phyloP scores from a whole-genome alignment of 495 filamentous ascomycete species.

The Hypoxylon crocopeplum region DNA sequence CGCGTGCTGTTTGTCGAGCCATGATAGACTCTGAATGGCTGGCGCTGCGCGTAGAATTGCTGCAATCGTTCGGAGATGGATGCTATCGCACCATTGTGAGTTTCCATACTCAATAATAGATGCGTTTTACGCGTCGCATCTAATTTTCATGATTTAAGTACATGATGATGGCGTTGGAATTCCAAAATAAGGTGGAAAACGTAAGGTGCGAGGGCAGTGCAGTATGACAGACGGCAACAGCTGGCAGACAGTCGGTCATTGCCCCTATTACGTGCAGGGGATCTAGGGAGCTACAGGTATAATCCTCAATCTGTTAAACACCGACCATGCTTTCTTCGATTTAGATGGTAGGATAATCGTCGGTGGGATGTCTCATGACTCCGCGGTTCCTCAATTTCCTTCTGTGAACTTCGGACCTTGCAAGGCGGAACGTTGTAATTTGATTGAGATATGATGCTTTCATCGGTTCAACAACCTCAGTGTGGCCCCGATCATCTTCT shows the following conservation, averaged over 20 bases:
- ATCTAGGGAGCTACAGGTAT: too few species aligned
- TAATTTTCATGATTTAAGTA: not conserved
- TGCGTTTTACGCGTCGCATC: not conserved
- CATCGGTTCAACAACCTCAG: too few species aligned
- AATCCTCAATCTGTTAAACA: too few species aligned
- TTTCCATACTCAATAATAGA: conserved; percentile 41
- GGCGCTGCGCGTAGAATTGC: conserved; percentile 58
- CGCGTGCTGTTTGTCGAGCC: conserved; percentile 80
- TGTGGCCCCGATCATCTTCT: too few species aligned
- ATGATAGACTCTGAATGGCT: conserved; percentile 74
- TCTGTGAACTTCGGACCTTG: too few species aligned
- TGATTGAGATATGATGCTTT: too few species aligned
- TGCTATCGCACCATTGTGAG: conserved; percentile 52
- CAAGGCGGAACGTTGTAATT: too few species aligned
- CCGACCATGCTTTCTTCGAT: too few species aligned
- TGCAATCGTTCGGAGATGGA: conserved; percentile 53
- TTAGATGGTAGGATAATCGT: too few species aligned
- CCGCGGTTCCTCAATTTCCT: too few species aligned
- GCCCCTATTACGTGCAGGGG: not conserved
- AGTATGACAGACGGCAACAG: not conserved
- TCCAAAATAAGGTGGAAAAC: not conserved
- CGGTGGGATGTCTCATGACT: too few species aligned
- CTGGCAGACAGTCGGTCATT: not conserved
- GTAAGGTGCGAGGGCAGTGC: not conserved
- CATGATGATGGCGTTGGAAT: not conserved